Percentiles rank a stretch among this genome's conserved stretches.
Evolutionary conservation across 805 yeast genomes (phyloP).

Genomic region (Candida glaebosa): DNA sequence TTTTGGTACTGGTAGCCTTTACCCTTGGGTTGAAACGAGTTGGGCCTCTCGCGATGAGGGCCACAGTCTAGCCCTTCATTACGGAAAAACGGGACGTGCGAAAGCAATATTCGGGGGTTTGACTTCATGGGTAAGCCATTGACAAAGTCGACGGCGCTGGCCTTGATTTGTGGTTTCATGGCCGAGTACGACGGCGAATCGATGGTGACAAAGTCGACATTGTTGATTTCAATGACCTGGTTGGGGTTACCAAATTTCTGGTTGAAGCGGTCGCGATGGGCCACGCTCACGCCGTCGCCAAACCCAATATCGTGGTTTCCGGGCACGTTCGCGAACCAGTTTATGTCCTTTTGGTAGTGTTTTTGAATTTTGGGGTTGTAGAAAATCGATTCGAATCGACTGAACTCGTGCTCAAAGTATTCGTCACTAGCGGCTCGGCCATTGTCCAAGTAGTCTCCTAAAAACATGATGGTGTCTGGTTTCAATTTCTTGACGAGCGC

Average conservation of each 20-base stretch:
- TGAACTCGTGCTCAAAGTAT: conserved; percentile 26
- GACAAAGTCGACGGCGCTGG: conserved; percentile 54
- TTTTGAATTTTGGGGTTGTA: conserved; percentile 11
- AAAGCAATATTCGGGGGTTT: conserved; percentile 62
- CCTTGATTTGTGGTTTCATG: conserved; percentile 34
- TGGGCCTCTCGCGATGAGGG: conserved; percentile 63
- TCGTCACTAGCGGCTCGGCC: conserved; percentile 31
- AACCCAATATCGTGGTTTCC: conserved; percentile 98
- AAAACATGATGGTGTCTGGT: conserved; percentile 37
- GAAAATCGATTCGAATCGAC: conserved; percentile 33
- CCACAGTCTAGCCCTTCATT: conserved; percentile 69
- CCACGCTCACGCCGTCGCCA: conserved; percentile 59
- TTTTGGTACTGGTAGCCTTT: conserved; percentile 88
- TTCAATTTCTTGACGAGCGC: conserved; percentile 25
- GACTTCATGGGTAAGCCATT: conserved; percentile 20
- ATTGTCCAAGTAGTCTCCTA: conserved; percentile 43
- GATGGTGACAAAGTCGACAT: conserved; percentile 41
- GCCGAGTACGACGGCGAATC: conserved; percentile 83
- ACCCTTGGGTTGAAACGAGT: conserved; percentile 43
- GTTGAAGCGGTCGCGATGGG: conserved; percentile 26
- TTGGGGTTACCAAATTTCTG: conserved; percentile 33
- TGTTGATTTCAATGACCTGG: conserved; percentile 18
- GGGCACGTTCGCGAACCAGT: conserved; percentile 45
- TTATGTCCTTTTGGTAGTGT: conserved; percentile 18
- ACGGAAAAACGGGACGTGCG: conserved; percentile 87